Evolutionary conservation across 345 rosid genomes (phyloP).

Genomic region (Hibiscus trionum): DNA sequence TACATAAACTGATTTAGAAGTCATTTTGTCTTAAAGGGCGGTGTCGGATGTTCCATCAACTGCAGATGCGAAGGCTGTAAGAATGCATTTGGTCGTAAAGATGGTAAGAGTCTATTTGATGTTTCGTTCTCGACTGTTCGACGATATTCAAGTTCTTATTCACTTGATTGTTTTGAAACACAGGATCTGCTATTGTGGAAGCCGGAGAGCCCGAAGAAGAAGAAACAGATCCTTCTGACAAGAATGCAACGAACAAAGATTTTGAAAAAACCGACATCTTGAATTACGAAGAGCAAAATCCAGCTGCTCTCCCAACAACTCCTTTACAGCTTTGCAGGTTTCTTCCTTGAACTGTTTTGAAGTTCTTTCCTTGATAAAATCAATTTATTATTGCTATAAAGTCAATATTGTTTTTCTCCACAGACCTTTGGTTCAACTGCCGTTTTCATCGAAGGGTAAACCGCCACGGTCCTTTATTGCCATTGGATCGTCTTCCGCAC

Average conservation of each 20-base stretch:
- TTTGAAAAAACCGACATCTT: constrained; percentile 35
- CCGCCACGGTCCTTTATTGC: constrained; percentile 47
- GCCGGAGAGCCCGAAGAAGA: constrained; percentile 43
- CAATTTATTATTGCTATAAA: not conserved
- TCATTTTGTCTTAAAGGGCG: constrained; percentile 45
- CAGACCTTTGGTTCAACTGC: constrained; percentile 64
- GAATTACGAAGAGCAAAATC: constrained; percentile 40
- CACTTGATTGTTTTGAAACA: constrained; percentile 9
- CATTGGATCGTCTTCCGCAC: constrained; percentile 32
- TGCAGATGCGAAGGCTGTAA: constrained; percentile 99
- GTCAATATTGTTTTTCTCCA: not conserved
- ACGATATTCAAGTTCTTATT: not conserved
- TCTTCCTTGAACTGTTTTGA: not conserved
- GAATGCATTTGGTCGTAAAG: constrained; percentile 83
- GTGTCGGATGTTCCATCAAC: constrained; percentile 93
- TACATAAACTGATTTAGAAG: constrained; percentile 18
- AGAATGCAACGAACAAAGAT: constrained; percentile 22
- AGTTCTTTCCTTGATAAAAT: not conserved
- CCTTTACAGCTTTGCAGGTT: constrained; percentile 74
- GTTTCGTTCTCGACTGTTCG: not conserved
- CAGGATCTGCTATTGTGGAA: constrained; percentile 49
- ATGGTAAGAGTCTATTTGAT: constrained; percentile 42
- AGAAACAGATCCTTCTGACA: constrained; percentile 49
- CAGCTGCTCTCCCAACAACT: constrained; percentile 53
- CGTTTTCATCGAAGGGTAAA: constrained; percentile 60